Base-by-base conservation (phyloP, 106 monocot species). In the Vanilla planifolia region DNA sequence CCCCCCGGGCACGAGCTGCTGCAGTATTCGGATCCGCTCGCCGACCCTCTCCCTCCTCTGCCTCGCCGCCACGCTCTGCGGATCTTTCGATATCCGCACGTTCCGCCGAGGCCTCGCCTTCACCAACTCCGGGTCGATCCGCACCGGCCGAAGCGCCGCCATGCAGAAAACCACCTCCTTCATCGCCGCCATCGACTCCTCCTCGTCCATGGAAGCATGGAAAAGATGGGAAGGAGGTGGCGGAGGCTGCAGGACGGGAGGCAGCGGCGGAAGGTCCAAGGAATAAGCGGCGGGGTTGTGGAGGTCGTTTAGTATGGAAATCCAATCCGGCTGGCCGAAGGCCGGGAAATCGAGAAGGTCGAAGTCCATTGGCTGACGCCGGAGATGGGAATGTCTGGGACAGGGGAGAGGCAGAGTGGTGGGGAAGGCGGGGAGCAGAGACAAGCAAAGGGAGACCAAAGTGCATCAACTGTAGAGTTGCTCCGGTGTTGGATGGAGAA, bases 1-100 rank as follows among this genome's bases (percentile, higher is more conserved):
- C 8, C 74, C 80, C 2, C 80, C 80, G 5, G 80, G 80, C 19
- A 80, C 65, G 19, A 80, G 39, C 52, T 66, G 41, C 43, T 74
- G 74, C 21, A 80, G 65, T 48, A 65, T 74, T 30, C 69, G 63
- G 6, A 74, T 80, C 66, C 67, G 70, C 64, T 71, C 60, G 48
- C 74, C 71, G 13, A 80, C 75, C 66, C 70, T 48, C 70, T 75
- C 74, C 65, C 80, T 35, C 36, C 80, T 36, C 55, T 70, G 26
- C 59, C 80, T 74, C 55, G 80, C 80, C 33, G 80, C 80, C 29
- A 56, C 70, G 42, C 80, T 80, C 66, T 80, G 80, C 14, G 66
- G 62, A 17, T 62, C 62, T 28, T 62, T 62, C 16, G 62, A 62
- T 45, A 62, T 45, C 29, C 44, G 43, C 44, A 62, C 62, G 8